Percentiles rank a stretch among this genome's conserved stretches.
These are phyloP conservation scores for Monilinia fructicola DNA, from an alignment of 2,329 filamentous ascomycete species.

Conservation along the genomic window DNA sequence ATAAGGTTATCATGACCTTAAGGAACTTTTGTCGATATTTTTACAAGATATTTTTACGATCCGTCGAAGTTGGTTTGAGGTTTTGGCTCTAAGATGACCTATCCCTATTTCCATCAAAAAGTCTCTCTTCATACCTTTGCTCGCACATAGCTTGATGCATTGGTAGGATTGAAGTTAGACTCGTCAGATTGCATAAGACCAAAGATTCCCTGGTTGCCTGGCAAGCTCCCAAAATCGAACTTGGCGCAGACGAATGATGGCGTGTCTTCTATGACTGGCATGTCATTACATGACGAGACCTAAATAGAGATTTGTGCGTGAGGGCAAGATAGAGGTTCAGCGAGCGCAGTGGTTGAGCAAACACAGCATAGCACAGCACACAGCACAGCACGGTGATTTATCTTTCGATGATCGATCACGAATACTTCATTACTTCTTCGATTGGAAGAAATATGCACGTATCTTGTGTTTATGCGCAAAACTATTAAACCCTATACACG, in stretches of 20 bases:
- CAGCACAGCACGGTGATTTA: slow-evolving; percentile 42
- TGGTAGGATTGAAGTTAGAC: slow-evolving; percentile 56
- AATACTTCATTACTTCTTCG: background rate
- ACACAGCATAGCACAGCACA: slow-evolving; percentile 20
- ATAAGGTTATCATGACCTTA: slow-evolving; percentile 67
- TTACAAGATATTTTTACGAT: slow-evolving; percentile 39
- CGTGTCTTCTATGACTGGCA: slow-evolving; percentile 24
- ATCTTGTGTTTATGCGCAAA: background rate
- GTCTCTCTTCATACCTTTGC: slow-evolving; percentile 44
- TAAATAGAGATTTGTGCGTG: slow-evolving; percentile 22
- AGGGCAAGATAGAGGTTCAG: slow-evolving; percentile 43
- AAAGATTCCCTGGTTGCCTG: slow-evolving; percentile 50
- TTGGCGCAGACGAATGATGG: slow-evolving; percentile 41
- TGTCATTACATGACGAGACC: slow-evolving; percentile 15
- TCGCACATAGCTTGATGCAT: slow-evolving; percentile 40
- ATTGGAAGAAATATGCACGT: background rate
- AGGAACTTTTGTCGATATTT: slow-evolving; percentile 71
- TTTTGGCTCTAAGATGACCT: slow-evolving; percentile 25
- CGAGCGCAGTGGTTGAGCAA: slow-evolving; percentile 53
- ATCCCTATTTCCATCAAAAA: slow-evolving; percentile 34
- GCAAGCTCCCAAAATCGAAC: slow-evolving; percentile 49
- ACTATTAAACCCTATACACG: background rate
- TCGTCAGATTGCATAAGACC: slow-evolving; percentile 51
- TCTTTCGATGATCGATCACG: background rate
- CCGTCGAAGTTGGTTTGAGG: slow-evolving; percentile 16